Evolutionary conservation across 78 protist species (phyloP), one percentile per base, ranked within the genome.

Genomic region (Cyanophora paradoxa): DNA sequence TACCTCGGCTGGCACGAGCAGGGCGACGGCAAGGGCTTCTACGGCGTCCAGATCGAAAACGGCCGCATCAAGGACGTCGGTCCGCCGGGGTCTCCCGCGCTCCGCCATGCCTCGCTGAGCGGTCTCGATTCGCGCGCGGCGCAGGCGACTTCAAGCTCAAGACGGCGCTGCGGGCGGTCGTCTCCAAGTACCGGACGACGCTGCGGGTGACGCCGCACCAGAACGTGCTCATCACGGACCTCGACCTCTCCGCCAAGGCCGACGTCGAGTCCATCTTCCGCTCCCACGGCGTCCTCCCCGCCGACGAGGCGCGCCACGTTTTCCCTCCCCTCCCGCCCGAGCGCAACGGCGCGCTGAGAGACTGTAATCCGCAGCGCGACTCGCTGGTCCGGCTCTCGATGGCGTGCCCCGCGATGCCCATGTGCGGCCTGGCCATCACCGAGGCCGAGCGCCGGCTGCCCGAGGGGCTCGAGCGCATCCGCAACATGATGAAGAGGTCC

Each of bases 381-480:
- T 22, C 39, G 30, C 39, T 85, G 63, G 52, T 79, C 3, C 80
- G 82, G 67, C 69, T 81, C 48, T 77, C 89, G 39, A 80, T 88
- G 40, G 92, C 92, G 31, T 88, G 92, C 66, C 85, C 84, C 3
- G 88, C 92, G 11, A 58, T 88, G 39, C 92, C 92, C 24, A 72
- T 86, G n/a, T 88, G 92, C 65, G 83, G 80, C 20, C 67, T 88
- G 4, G 92, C 92, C 34, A 26, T 77, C 36, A 70, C 92, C 24
- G 92, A 88, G 87, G 57, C 76, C 17, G 92, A 87, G 84, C 75
- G 92, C 40, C 79, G 66, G 71, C 64, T 82, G 76, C 92, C 92
- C 7, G 26, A 61, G 36, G 71, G 79, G 59, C 40, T 75, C 54
- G 41, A 24, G 20, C 54, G 65, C 36, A 36, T 87, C 39, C 28